A percentile compares a stretch with the other conserved stretches of the same genome.
These are phyloP conservation scores for Zygosaccharomyces lentus DNA, from an alignment of 805 yeast genomes.

Conservation along the genomic window DNA sequence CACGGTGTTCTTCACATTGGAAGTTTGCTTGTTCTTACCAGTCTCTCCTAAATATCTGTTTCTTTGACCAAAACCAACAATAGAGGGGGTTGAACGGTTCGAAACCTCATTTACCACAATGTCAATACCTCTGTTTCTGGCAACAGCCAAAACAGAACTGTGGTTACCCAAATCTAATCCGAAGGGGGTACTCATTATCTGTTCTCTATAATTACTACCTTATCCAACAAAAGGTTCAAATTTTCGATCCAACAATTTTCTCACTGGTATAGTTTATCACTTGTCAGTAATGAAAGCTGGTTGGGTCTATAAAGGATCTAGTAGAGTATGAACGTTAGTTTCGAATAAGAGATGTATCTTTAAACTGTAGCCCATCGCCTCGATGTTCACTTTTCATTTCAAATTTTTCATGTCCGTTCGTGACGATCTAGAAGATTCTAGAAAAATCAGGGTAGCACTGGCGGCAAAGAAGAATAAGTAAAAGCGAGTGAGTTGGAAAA, in stretches of 20 bases:
- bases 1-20: slow-evolving; percentile 94
- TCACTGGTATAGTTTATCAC: not conserved
- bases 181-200: slow-evolving; percentile 81
- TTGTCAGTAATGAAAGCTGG: not conserved
- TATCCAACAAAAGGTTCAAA: not conserved
- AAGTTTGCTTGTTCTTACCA: slow-evolving; percentile 94
- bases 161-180: slow-evolving; percentile 98
- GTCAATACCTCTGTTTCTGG: slow-evolving; percentile 97
- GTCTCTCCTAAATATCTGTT: slow-evolving; percentile 92
- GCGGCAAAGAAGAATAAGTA: not conserved
- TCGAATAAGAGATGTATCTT: not conserved
- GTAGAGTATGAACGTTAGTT: not conserved
- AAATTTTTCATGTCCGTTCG: slow-evolving; percentile 1
- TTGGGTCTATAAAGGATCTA: not conserved
- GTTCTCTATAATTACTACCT: slow-evolving; percentile 4
- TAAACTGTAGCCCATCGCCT: not conserved
- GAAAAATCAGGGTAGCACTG: not conserved
- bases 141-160: slow-evolving; percentile 92
- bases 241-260: not conserved
- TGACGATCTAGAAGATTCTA: slow-evolving; percentile 1
- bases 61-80: slow-evolving; percentile 87
- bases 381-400: not conserved
- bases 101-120: slow-evolving; percentile 97
- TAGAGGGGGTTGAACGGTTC: slow-evolving; percentile 89
- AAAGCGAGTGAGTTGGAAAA: not conserved